Base-by-base conservation (phyloP, 2,329 filamentous ascomycete species). In the Blumeria hordei region DNA sequence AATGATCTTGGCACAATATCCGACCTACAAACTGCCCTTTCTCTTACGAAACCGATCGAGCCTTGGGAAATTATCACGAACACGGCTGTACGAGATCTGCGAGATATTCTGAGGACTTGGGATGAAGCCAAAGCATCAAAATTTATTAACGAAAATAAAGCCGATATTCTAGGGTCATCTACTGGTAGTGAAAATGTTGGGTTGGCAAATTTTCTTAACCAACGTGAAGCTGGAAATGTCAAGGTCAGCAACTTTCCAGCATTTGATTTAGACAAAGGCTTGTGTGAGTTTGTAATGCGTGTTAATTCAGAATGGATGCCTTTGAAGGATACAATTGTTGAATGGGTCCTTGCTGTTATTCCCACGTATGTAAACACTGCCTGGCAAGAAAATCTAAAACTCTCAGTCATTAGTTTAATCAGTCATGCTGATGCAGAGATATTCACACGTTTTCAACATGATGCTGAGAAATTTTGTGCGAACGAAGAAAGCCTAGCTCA, bases 161-260 rank as follows among this genome's bases (percentile, higher is more conserved):
- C 61, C 45, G 65, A 65, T 52, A 60, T 66, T 14, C 58, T 66
- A 12, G 65, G 65, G 5, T 62, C 61, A 3, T 61, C 61, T 9
- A 56, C 58, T 33, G 62, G 58, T 21, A 60, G 57, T 55, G 62
- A 63, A n/a, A 67, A 66, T 56, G 62, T 61, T 34, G 75, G 75
- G 8, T 68, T 80, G 14, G 77, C 74, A 0, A 77, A 76, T 3
- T 81, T 82, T 59, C 69, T 82, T 3, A 78, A 82, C 59, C 76
- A 81, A 60, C 74, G 77, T 1, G 80, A 80, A 59, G 69, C 74
- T 0, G 71, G 72, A 3, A 71, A 74, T 0, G 72, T 76, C 60
- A 72, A 74, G 53, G 67, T 71, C 21, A 66, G 67, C 1, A 70
- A 69, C n/a, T 69, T 68, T 2, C 68, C 71, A 0, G 60, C 64